These are phyloP conservation scores for Halophytophthora batemanensis DNA, from an alignment of 352 stramenopile species.

Conservation along the genomic window DNA sequence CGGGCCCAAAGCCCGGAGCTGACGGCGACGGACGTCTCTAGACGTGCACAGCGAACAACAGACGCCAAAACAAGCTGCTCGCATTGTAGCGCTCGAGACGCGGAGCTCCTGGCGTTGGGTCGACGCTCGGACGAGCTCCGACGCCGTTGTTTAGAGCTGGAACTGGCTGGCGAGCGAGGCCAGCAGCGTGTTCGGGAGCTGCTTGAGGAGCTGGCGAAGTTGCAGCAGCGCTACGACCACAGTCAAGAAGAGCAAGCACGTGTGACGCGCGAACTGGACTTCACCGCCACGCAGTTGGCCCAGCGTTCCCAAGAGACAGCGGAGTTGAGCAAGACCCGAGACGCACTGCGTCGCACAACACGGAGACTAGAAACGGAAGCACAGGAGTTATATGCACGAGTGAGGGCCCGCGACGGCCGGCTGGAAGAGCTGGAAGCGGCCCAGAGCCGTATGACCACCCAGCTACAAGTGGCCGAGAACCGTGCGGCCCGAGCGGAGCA, in stretches of 20 bases:
- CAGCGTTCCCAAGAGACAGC: constrained; percentile 21
- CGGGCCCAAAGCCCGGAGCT: constrained; percentile 30
- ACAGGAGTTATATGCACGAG: constrained; percentile 15
- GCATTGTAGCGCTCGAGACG: constrained; percentile 15
- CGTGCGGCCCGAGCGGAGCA: constrained; percentile 20
- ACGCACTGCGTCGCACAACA: constrained; percentile 21
- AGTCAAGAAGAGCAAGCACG: constrained; percentile 11
- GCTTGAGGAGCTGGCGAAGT: constrained; percentile 11
- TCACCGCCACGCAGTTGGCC: constrained; percentile 14
- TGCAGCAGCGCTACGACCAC: constrained; percentile 24
- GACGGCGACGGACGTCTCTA: constrained; percentile 2
- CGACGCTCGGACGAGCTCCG: constrained; percentile 29
- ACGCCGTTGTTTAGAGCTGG: constrained; percentile 42
- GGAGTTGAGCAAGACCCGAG: constrained; percentile 16
- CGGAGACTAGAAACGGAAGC: constrained; percentile 19
- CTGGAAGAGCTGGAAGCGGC: constrained; percentile 19
- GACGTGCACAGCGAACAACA: not conserved
- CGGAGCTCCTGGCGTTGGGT: constrained; percentile 18
- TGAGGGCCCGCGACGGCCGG: constrained; percentile 17
- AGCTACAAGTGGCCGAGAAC: constrained; percentile 36
- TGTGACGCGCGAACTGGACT: constrained; percentile 18
- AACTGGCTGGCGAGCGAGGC: constrained; percentile 32
- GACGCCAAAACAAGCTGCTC: not conserved
- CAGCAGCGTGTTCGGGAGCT: constrained; percentile 26
- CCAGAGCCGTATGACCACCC: constrained; percentile 21